Evolutionary conservation across 2,329 filamentous ascomycete species (phyloP).

Genomic region (Raffaelea albimanens): DNA sequence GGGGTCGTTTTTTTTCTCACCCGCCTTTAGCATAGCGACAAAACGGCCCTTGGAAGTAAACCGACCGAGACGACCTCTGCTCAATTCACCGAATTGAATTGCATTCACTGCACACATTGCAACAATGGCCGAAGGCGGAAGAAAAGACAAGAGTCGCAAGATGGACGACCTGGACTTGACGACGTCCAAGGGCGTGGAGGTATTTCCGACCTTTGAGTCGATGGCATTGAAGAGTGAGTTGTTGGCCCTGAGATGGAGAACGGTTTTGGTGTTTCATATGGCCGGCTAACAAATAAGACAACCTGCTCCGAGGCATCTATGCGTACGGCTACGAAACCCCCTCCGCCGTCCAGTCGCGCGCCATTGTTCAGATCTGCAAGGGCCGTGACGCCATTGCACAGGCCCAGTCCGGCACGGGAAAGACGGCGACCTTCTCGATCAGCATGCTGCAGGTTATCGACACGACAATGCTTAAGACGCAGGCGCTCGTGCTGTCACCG

Average conservation of each 20-base stretch:
- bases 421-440: constrained; percentile 99
- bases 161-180: constrained; percentile 97
- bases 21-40: too few relatives aligned
- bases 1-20: too few relatives aligned
- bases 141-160: constrained; percentile 44
- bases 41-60: too few relatives aligned
- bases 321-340: constrained; percentile 99
- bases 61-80: too few relatives aligned
- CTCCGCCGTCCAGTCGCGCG: constrained; percentile 98
- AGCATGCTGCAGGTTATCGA: constrained; percentile 99
- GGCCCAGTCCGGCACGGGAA: constrained; percentile 98
- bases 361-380: constrained; percentile 99
- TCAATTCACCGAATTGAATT: too few relatives aligned
- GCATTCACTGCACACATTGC: too few relatives aligned
- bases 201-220: constrained; percentile 85
- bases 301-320: constrained; percentile 97
- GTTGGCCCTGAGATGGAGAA: too few relatives aligned
- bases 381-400: constrained; percentile 99
- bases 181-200: constrained; percentile 95
- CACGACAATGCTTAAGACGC: constrained; percentile 86
- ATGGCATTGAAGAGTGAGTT: constrained; percentile 98
- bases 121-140: constrained; percentile 67
- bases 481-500: constrained; percentile 94
- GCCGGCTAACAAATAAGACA: too few relatives aligned
- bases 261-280: too few relatives aligned